Evolutionary conservation across 2,329 filamentous ascomycete species (phyloP).

Genomic region (Didymella pomorum): DNA sequence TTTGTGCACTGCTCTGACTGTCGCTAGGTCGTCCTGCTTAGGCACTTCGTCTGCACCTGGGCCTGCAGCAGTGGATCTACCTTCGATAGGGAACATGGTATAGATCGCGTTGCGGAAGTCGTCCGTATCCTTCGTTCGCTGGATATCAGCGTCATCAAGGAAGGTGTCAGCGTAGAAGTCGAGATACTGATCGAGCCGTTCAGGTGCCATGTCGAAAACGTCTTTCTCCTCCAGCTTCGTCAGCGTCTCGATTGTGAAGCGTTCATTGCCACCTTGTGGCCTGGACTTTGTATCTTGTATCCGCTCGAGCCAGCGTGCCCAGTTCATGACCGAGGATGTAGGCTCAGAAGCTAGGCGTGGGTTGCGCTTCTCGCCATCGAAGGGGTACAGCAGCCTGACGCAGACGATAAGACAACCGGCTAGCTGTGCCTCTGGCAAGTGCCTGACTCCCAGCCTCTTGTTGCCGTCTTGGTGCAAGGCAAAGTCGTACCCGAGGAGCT

Average conservation of each 20-base stretch:
- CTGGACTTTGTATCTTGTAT: conserved; percentile 17
- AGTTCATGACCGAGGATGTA: conserved; percentile 70
- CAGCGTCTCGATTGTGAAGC: conserved; percentile 53
- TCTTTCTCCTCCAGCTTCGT: conserved; percentile 68
- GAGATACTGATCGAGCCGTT: conserved; percentile 76
- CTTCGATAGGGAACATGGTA: conserved; percentile 52
- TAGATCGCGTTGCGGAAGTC: conserved; percentile 54
- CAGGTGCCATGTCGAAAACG: conserved; percentile 66
- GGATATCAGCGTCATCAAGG: conserved; percentile 57
- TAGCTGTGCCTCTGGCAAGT: conserved; percentile 74
- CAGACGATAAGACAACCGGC: conserved; percentile 75
- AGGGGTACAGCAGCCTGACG: conserved; percentile 80
- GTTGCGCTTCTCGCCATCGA: conserved; percentile 66
- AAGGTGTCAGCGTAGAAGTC: conserved; percentile 77
- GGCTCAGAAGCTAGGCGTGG: conserved; percentile 63
- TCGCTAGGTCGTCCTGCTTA: conserved; percentile 41
- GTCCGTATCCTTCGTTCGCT: conserved; percentile 45
- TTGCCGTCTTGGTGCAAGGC: conserved; percentile 59
- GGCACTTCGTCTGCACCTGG: conserved; percentile 18
- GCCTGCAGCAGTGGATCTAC: not conserved
- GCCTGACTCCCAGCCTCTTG: conserved; percentile 39
- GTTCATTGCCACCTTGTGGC: conserved; percentile 12
- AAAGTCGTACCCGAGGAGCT: conserved; percentile 63
- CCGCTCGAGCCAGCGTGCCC: conserved; percentile 69
- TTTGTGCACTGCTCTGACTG: conserved; percentile 55